These are phyloP conservation scores for Psilocybe sp. DNA, from an alignment of 768 basidiomycete species.

Conservation along the genomic window DNA sequence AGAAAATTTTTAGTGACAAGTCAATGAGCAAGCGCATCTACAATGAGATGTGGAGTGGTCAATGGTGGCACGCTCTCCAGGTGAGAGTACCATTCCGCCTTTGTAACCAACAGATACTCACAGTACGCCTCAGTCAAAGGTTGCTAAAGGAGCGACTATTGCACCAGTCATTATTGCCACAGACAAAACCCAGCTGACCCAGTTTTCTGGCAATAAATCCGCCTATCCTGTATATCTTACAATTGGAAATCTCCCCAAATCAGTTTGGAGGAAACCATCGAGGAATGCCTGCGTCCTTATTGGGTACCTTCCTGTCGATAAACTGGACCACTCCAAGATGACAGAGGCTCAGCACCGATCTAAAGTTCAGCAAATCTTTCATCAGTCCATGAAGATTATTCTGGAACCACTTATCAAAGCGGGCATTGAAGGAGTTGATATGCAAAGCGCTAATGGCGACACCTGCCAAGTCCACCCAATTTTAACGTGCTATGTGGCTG, in stretches of 20 bases:
- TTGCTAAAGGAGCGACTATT: background rate
- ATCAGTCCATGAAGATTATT: background rate
- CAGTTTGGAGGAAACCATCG: background rate
- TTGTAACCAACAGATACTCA: too few species aligned
- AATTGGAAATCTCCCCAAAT: slow-evolving; percentile 1
- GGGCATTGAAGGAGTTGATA: background rate
- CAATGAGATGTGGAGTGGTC: background rate
- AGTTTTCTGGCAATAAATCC: background rate
- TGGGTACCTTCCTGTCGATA: background rate
- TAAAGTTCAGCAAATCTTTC: background rate
- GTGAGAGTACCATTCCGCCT: too few species aligned
- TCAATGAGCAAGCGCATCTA: background rate
- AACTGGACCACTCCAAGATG: background rate
- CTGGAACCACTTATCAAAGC: background rate
- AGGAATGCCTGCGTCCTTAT: background rate
- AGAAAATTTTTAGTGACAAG: slow-evolving; percentile 17
- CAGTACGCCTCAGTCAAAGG: background rate
- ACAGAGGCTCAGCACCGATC: background rate
- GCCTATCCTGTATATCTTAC: slow-evolving; percentile 6
- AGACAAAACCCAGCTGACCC: background rate
- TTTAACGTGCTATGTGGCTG: background rate
- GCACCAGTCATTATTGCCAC: background rate
- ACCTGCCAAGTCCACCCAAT: background rate
- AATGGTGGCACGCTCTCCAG: background rate
- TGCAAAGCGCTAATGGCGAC: background rate